Base-by-base conservation (phyloP, 805 yeast genomes). In the Yarrowia sp. region DNA sequence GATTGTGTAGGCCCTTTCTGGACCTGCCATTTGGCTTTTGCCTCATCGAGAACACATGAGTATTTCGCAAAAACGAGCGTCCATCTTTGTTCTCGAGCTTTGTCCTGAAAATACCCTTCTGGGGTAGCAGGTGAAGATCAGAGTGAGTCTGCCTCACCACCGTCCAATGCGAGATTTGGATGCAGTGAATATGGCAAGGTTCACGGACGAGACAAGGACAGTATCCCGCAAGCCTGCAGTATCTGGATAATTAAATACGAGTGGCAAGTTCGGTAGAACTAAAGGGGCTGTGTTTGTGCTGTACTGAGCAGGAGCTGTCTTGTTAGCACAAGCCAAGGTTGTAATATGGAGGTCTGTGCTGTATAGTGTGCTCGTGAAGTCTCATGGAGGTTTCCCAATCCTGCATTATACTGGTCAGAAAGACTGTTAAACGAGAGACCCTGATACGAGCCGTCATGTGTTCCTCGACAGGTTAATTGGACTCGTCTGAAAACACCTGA, bases 61-160 rank as follows among this genome's bases (percentile, higher is more conserved):
- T 22, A 15, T 48, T 26, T 26, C 11, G 8, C n/a, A 26, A 26
- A 26, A 48, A n/a, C 26, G 19, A 26, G 2, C 4, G 15, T 4
- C 22, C 11, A 19, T 36, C 41, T 41, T 49, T 49, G 22, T 50
- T 50, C 42, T 32, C 10, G 11, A 12, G n/a, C 36, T 14, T 32
- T n/a, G 19, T 45, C 49, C 16, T 16, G 12, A 43, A 12, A 19
- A 53, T 36, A 26, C 45, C 5, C 42, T 43, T 38, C 41, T 15
- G 55, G 55, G 19, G 42, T 36, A 52, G 8, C 56, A 52, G 56
- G 56, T 7, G 41, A n/a, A 16, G 19, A 11, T 5, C 43, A 36
- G 10, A 26, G 32, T 26, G 32, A 26, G 41, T 52, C 43, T 52
- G 58, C 58, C 58, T 52, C 58, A 52, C 14, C 42, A 52, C 53